Evolutionary conservation across 345 rosid species (phyloP), one percentile per base, ranked within the genome.

Genomic region (Noccaea bulbosa): DNA sequence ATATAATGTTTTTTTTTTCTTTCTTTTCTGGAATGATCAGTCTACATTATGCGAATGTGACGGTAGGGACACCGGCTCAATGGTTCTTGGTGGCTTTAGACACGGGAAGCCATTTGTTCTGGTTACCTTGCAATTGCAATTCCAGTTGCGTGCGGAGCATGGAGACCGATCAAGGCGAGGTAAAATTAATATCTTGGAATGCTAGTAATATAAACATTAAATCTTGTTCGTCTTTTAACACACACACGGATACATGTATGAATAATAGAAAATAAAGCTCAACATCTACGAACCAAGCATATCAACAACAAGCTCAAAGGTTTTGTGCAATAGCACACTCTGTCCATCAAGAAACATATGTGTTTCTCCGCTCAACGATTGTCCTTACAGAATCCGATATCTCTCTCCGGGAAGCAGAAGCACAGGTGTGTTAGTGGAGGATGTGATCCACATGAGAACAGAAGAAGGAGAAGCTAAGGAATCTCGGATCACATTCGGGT

Each of bases 1-100:
- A 12, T 15, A 11, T 38, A 4, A 11, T 38, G 4, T 43, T 43
- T 51, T 39, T 33, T 15, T 11, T 41, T 22, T 44, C 10, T 30
- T 65, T 33, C 46, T 16, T 11, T 22, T 22, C 35, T 7, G 16
- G 61, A 24, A 34, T 74, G 68, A 35, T 46, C 93, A 94, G 99
- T 71, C 81, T 94, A 55, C 85, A 94, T 83, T 94, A 88, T 70
- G 97, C 92, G 14, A 87, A 91, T 78, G 88, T 94, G 62, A 80
- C 93, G 0, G 81, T 91, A 32, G 99, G 99, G 74, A 87, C 84
- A 47, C 99, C 98, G 5, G 71, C 83, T 75, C 76, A 81, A 55
- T 85, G 85, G 49, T 94, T 81, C 82, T 38, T 94, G 58, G 99
- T 91, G 79, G 99, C 99, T 10, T 81, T 91, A 45, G 99, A 94